Percentiles rank a stretch among this genome's conserved stretches.
Conservation (phyloP, 257 asterid genomes). For the Scutellaria galericulata region DNA sequence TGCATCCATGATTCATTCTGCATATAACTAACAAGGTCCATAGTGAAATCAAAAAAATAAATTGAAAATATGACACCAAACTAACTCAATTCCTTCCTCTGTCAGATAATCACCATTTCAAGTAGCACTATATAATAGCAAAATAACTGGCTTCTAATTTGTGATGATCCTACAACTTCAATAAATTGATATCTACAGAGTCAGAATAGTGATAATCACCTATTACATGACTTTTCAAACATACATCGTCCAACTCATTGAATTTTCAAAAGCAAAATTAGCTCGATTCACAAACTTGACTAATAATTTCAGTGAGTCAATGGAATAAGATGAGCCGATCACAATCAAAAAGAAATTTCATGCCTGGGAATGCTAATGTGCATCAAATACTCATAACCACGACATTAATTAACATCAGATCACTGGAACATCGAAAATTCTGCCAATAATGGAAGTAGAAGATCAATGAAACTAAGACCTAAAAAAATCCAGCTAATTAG, state of each 20-base stretch:
- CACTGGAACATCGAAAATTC: slow-evolving; percentile 14
- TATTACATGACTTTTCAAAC: not conserved
- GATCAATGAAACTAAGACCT: slow-evolving; percentile 19
- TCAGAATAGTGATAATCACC: not conserved
- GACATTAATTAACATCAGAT: slow-evolving; percentile 19
- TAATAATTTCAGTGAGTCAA: slow-evolving; percentile 12
- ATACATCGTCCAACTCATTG: slow-evolving; percentile 5
- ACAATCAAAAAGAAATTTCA: not conserved
- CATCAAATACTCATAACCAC: not conserved
- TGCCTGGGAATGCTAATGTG: slow-evolving; percentile 3
- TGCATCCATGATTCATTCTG: slow-evolving; percentile 1
- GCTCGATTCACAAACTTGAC: slow-evolving; percentile 23
- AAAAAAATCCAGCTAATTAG: slow-evolving; percentile 1
- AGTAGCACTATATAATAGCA: not conserved
- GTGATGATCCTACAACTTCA: slow-evolving; percentile 4
- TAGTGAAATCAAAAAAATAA: not conserved
- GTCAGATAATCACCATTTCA: slow-evolving; percentile 1
- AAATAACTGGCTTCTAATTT: slow-evolving; percentile 12
- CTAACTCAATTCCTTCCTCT: slow-evolving; percentile 1
- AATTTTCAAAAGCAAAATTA: not conserved
- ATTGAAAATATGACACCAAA: not conserved
- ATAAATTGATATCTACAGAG: not conserved
- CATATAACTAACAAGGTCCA: not conserved
- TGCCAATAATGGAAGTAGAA: slow-evolving; percentile 8
- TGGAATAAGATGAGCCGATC: slow-evolving; percentile 3